A percentile compares a stretch with the other conserved stretches of the same genome.
These are phyloP conservation scores for Astrothelium macrocarpum DNA, from an alignment of 495 filamentous ascomycete species.

Conservation along the genomic window DNA sequence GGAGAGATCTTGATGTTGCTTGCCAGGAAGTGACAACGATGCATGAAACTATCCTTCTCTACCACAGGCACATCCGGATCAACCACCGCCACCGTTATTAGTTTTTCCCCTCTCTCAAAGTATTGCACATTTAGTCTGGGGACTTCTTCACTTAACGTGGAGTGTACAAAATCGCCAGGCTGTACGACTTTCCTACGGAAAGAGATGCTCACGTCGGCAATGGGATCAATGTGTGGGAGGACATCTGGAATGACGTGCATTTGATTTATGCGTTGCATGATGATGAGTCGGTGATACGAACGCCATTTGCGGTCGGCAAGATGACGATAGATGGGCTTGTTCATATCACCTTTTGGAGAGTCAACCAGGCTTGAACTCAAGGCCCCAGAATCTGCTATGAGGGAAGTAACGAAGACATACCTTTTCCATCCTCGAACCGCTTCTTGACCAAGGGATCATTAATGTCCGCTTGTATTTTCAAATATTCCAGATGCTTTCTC, in stretches of 20 bases:
- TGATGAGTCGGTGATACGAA: constrained; percentile 59
- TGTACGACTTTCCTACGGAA: constrained; percentile 58
- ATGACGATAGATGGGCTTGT: constrained; percentile 89
- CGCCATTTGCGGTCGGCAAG: constrained; percentile 84
- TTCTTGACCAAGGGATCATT: constrained; percentile 94
- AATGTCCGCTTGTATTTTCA: constrained; percentile 87
- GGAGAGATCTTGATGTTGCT: constrained; percentile 54
- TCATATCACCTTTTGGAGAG: constrained; percentile 68
- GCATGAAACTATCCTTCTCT: constrained; percentile 65
- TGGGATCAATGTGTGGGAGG: constrained; percentile 72
- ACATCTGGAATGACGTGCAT: constrained; percentile 89
- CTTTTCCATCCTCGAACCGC: constrained; percentile 83
- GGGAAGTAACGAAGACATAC: constrained; percentile 41
- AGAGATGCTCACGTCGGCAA: constrained; percentile 64
- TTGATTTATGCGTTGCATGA: constrained; percentile 79
- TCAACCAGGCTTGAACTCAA: not conserved
- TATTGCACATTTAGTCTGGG: constrained; percentile 73
- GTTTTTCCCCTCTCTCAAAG: constrained; percentile 69
- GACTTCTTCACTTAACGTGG: constrained; percentile 53
- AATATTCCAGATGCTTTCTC: constrained; percentile 59
- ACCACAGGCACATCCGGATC: constrained; percentile 84
- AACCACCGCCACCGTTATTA: constrained; percentile 75
- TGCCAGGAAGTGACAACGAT: constrained; percentile 78
- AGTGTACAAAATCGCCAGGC: constrained; percentile 71
- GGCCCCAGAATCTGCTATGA: not conserved